phyloP scores from a whole-genome alignment of 2,329 filamentous ascomycete genomes.

The Drechslera avenae region DNA sequence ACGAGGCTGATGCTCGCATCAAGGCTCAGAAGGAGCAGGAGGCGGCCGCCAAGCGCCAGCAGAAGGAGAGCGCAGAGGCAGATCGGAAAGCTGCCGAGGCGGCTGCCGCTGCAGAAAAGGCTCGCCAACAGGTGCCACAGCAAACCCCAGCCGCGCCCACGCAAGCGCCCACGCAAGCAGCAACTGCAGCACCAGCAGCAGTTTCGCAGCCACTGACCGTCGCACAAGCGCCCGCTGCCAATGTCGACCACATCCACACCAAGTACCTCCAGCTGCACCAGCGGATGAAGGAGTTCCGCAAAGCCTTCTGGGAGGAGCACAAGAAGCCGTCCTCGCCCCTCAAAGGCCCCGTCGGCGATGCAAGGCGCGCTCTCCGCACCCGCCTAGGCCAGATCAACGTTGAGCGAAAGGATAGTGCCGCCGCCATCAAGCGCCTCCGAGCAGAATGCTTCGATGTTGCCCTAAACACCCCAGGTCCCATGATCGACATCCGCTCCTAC shows the following conservation, averaged over 20 bases:
- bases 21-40: slow-evolving; percentile 39
- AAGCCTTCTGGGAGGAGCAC: slow-evolving; percentile 33
- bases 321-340: slow-evolving; percentile 32
- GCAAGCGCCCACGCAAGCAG: too few relatives aligned
- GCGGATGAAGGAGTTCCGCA: slow-evolving; percentile 46
- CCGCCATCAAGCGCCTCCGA: slow-evolving; percentile 36
- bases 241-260: slow-evolving; percentile 38
- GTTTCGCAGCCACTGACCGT: slow-evolving; percentile 7
- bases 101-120: slow-evolving; percentile 32
- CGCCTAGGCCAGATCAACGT: slow-evolving; percentile 44
- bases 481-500: slow-evolving; percentile 45
- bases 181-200: slow-evolving; percentile 10
- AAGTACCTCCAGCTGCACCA: slow-evolving; percentile 45
- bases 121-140: slow-evolving; percentile 25
- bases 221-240: slow-evolving; percentile 18
- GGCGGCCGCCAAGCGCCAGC: slow-evolving; percentile 35
- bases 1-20: slow-evolving; percentile 40
- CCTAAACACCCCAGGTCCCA: slow-evolving; percentile 31
- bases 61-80: slow-evolving; percentile 37
- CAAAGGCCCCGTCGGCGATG: slow-evolving; percentile 38
- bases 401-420: slow-evolving; percentile 33
- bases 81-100: slow-evolving; percentile 37
- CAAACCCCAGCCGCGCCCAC: slow-evolving; percentile 12
- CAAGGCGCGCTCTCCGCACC: slow-evolving; percentile 39
- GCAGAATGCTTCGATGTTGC: slow-evolving; percentile 37